phyloP scores from a whole-genome alignment of 805 yeast species.

The Wickerhamiella dianesei region DNA sequence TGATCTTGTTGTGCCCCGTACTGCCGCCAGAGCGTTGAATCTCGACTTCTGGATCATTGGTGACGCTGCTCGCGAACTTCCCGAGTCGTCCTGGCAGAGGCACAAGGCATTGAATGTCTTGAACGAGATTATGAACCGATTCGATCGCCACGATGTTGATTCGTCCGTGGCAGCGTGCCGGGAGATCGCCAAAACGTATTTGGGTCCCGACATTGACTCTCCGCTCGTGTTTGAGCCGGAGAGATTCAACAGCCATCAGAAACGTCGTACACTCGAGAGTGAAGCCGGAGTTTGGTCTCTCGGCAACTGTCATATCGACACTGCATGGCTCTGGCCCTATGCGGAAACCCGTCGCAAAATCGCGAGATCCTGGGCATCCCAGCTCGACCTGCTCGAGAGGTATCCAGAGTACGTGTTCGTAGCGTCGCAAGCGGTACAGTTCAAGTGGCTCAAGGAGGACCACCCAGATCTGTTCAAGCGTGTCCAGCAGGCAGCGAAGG shows the following conservation, averaged over 20 bases:
- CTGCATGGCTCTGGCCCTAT: constrained; percentile 99
- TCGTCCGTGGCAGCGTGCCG: constrained; percentile 49
- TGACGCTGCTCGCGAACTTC: constrained; percentile 82
- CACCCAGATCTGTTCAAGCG: constrained; percentile 67
- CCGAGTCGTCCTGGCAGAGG: constrained; percentile 65
- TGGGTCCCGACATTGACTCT: constrained; percentile 56
- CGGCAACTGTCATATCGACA: constrained; percentile 94
- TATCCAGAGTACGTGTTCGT: constrained; percentile 91
- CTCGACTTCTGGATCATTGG: constrained; percentile 79
- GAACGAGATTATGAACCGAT: constrained; percentile 68
- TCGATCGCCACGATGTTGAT: constrained; percentile 53
- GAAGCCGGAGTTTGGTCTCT: constrained; percentile 50
- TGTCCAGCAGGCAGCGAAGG: constrained; percentile 46
- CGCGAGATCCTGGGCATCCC: constrained; percentile 92
- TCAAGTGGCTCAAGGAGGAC: constrained; percentile 76
- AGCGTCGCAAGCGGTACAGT: constrained; percentile 94
- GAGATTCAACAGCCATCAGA: background rate
- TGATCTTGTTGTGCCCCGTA: constrained; percentile 69
- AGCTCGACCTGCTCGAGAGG: constrained; percentile 64
- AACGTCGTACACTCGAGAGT: constrained; percentile 1
- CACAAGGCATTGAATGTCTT: constrained; percentile 70
- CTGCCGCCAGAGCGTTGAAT: constrained; percentile 61
- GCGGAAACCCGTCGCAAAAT: constrained; percentile 89
- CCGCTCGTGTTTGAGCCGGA: constrained; percentile 37
- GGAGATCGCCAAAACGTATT: constrained; percentile 42